Percentiles rank a stretch among this genome's conserved stretches.
Conservation (phyloP, 73 alveolate genomes). For the Uronychia binucleata region DNA sequence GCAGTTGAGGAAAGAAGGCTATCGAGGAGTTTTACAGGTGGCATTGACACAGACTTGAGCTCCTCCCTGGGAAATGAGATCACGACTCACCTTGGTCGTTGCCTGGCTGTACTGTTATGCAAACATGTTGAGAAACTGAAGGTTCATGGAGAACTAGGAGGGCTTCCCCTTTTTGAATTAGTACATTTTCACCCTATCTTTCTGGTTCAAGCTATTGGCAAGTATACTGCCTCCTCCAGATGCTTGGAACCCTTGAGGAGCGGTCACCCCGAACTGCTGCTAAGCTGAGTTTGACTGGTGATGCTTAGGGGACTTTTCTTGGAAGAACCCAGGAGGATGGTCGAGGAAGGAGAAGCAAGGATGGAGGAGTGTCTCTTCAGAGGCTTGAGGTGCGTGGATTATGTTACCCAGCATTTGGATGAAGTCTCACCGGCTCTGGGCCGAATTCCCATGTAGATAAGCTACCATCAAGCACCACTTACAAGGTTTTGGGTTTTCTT, state of each 20-base stretch:
- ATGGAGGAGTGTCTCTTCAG: neutral
- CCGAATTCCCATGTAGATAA: too few relatives aligned
- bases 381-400: neutral
- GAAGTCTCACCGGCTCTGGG: neutral
- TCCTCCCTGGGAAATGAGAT: too few relatives aligned
- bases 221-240: neutral
- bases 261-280: neutral
- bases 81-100: neutral
- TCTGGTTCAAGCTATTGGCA: neutral
- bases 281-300: neutral
- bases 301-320: neutral
- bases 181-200: too few relatives aligned
- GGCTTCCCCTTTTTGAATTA: neutral
- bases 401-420: neutral
- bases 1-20: too few relatives aligned
- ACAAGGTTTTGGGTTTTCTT: neutral
- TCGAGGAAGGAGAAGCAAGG: neutral
- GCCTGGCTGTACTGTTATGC: neutral
- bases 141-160: neutral
- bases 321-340: neutral
- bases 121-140: neutral
- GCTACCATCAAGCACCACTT: too few relatives aligned
- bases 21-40: too few relatives aligned
- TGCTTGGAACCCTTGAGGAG: neutral
- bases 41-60: too few relatives aligned